These are phyloP conservation scores for Fusarium chuoi DNA, from an alignment of 2,329 filamentous ascomycete species.

Conservation along the genomic window DNA sequence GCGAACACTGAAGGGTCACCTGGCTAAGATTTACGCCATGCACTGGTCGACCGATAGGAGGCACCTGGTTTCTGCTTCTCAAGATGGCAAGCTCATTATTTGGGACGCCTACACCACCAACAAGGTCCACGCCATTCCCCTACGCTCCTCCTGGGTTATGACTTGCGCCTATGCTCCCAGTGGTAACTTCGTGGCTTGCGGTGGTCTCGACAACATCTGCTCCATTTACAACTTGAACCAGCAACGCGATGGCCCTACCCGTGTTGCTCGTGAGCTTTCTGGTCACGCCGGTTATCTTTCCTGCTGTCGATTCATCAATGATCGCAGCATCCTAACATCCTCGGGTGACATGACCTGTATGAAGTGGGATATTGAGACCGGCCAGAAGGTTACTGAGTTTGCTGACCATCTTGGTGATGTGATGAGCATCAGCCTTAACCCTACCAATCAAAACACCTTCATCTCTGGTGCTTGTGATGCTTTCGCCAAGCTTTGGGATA, in stretches of 20 bases:
- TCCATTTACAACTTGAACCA: conserved; percentile 99
- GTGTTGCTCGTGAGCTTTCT: conserved; percentile 93
- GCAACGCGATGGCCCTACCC: conserved; percentile 92
- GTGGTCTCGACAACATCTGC: conserved; percentile 99
- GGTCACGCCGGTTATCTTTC: conserved; percentile 97
- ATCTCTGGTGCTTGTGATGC: conserved; percentile 99
- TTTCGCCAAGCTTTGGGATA: conserved; percentile 99
- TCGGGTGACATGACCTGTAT: conserved; percentile 99
- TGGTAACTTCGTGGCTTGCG: conserved; percentile 97
- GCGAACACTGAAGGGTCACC: conserved; percentile 94
- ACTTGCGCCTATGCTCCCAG: conserved; percentile 98
- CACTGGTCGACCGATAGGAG: conserved; percentile 99
- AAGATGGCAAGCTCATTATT: conserved; percentile 99
- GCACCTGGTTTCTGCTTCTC: conserved; percentile 96
- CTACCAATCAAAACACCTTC: conserved; percentile 98
- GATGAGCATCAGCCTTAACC: conserved; percentile 99
- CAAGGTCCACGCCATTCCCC: conserved; percentile 98
- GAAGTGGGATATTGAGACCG: conserved; percentile 99
- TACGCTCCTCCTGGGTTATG: conserved; percentile 99
- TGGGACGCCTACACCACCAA: conserved; percentile 99
- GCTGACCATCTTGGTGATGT: conserved; percentile 98
- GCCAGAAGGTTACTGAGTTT: conserved; percentile 96
- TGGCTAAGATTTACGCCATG: conserved; percentile 99
- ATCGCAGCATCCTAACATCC: conserved; percentile 95
- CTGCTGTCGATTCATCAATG: conserved; percentile 99